Conservation (phyloP, 495 filamentous ascomycete species). For the Trichoderma reesei region DNA sequence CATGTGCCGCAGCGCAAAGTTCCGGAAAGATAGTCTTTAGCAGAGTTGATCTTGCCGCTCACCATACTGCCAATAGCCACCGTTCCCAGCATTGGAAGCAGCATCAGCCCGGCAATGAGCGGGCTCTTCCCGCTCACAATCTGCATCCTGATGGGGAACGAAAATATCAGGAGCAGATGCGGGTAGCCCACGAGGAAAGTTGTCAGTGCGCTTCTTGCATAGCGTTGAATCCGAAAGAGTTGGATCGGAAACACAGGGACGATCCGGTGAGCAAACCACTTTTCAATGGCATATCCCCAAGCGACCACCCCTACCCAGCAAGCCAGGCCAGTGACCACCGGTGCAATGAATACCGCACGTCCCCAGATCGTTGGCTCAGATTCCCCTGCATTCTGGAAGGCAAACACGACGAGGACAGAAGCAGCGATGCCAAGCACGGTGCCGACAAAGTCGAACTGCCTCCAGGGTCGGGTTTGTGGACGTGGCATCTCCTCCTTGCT, state of each 20-base stretch:
- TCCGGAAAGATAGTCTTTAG: conserved; percentile 24
- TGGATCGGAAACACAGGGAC: conserved; percentile 33
- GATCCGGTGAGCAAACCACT: conserved; percentile 20
- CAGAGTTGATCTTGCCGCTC: conserved; percentile 28
- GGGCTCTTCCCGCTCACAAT: conserved; percentile 42
- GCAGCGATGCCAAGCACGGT: conserved; percentile 44
- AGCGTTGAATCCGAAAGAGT: conserved; percentile 31
- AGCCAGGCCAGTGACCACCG: conserved; percentile 31
- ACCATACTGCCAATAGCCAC: conserved; percentile 38
- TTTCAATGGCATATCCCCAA: conserved; percentile 31
- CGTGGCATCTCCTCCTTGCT: conserved; percentile 23
- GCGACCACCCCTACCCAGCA: conserved; percentile 32
- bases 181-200: conserved; percentile 46
- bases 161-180: conserved; percentile 44
- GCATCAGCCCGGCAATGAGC: conserved; percentile 43
- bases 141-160: conserved; percentile 50
- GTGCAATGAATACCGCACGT: conserved; percentile 32
- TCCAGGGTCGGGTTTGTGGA: conserved; percentile 28
- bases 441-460: conserved; percentile 45
- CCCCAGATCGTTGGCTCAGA: conserved; percentile 29
- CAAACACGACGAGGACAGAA: conserved; percentile 47
- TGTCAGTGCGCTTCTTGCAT: conserved; percentile 30
- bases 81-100: conserved; percentile 47
- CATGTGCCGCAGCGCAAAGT: conserved; percentile 24
- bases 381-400: conserved; percentile 45